phyloP scores from a whole-genome alignment of 2,329 filamentous ascomycete species.

The Paracorniculantispora psalliotae region DNA sequence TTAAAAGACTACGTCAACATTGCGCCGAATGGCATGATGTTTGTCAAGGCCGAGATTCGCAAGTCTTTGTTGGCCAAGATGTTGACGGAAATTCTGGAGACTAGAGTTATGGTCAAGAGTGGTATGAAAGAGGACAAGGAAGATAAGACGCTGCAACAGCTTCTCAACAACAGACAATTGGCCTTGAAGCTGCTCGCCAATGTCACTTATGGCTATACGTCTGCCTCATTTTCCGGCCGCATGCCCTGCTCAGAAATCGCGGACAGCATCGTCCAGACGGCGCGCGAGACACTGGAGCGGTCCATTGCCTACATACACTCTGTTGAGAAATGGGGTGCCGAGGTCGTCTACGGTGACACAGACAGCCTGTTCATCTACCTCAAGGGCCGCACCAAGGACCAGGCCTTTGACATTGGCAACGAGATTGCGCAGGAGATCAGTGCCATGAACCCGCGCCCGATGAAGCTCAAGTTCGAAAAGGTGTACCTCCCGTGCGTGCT shows the following conservation, averaged over 20 bases:
- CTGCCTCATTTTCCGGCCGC: conserved; percentile 89
- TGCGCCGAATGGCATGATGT: conserved; percentile 95
- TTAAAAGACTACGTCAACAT: conserved; percentile 86
- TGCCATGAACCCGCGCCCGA: conserved; percentile 79
- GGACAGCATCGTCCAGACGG: conserved; percentile 96
- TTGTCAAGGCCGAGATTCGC: conserved; percentile 75
- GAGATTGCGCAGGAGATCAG: conserved; percentile 89
- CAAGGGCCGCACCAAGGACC: conserved; percentile 76
- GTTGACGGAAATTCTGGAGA: conserved; percentile 92
- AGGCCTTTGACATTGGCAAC: conserved; percentile 88
- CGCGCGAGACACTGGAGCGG: conserved; percentile 87
- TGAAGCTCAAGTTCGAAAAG: conserved; percentile 98
- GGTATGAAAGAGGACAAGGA: conserved; percentile 94
- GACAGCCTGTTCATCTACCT: conserved; percentile 91
- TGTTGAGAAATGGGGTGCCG: conserved; percentile 80
- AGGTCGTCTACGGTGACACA: conserved; percentile 97
- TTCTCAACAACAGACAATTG: conserved; percentile 89
- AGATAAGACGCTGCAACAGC: conserved; percentile 76
- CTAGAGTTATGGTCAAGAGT: conserved; percentile 93
- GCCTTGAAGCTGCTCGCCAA: conserved; percentile 97
- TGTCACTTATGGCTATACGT: conserved; percentile 97
- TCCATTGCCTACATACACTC: conserved; percentile 91
- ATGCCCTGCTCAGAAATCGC: conserved; percentile 99
- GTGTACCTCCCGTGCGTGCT: conserved; percentile 95
- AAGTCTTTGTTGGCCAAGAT: conserved; percentile 93